phyloP scores from a whole-genome alignment of 768 basidiomycete species.

The Amanita phalloides region DNA sequence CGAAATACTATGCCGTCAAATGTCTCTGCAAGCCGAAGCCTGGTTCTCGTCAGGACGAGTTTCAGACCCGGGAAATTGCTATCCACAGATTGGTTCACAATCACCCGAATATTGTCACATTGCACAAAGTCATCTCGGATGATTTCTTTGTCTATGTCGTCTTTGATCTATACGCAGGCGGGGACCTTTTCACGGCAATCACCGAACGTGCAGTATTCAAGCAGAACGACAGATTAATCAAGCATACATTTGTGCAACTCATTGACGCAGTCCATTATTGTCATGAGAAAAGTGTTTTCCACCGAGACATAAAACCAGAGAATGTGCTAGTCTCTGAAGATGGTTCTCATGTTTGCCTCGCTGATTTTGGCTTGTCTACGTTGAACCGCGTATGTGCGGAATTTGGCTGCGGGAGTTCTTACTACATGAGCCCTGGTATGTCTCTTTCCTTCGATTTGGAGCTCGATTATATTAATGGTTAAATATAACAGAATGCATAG shows the following conservation, averaged over 20 bases:
- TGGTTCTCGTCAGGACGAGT: slow-evolving; percentile 42
- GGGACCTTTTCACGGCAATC: slow-evolving; percentile 69
- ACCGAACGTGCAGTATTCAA: slow-evolving; percentile 41
- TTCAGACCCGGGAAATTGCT: slow-evolving; percentile 62
- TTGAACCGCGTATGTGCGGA: slow-evolving; percentile 31
- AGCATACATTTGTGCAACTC: slow-evolving; percentile 63
- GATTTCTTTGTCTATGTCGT: slow-evolving; percentile 56
- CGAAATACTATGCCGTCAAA: slow-evolving; percentile 58
- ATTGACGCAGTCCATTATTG: slow-evolving; percentile 71
- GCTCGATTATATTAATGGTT: not conserved
- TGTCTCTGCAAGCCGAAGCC: slow-evolving; percentile 53
- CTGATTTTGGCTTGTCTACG: slow-evolving; percentile 73
- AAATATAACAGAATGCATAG: slow-evolving; percentile 41
- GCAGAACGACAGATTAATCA: slow-evolving; percentile 52
- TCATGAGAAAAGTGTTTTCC: slow-evolving; percentile 61
- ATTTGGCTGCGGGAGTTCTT: slow-evolving; percentile 47
- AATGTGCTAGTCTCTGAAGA: slow-evolving; percentile 54
- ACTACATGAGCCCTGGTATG: slow-evolving; percentile 67
- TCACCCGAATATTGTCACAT: slow-evolving; percentile 57
- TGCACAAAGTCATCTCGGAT: slow-evolving; percentile 56
- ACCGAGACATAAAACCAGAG: slow-evolving; percentile 85
- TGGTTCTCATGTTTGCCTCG: slow-evolving; percentile 45
- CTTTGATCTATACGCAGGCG: slow-evolving; percentile 43
- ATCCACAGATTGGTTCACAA: slow-evolving; percentile 39
- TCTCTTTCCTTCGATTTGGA: slow-evolving; percentile 4